phyloP scores from a whole-genome alignment of 179 eudicot genomes.

The Spergularia azorica region DNA sequence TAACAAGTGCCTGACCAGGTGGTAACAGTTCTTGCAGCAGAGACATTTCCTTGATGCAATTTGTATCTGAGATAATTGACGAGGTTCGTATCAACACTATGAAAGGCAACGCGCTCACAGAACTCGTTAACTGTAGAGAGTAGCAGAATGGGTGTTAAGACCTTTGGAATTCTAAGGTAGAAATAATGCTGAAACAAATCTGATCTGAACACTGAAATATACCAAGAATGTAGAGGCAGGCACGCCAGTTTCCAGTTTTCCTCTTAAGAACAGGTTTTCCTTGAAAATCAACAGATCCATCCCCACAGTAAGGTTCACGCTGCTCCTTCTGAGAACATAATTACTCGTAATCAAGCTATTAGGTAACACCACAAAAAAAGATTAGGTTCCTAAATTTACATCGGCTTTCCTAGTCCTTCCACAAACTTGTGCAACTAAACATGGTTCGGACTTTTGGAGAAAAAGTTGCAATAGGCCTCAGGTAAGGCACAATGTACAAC shows the following conservation, averaged over 20 bases:
- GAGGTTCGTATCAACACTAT: slow-evolving; percentile 37
- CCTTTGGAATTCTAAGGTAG: too few species aligned
- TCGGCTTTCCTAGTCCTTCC: too few species aligned
- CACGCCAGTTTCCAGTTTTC: slow-evolving; percentile 40
- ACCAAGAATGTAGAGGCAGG: slow-evolving; percentile 42
- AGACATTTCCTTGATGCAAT: slow-evolving; percentile 33
- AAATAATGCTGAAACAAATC: background rate
- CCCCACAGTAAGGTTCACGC: slow-evolving; percentile 25
- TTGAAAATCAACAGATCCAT: slow-evolving; percentile 32
- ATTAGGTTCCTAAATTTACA: too few species aligned
- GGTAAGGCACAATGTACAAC: too few species aligned
- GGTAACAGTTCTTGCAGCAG: slow-evolving; percentile 40
- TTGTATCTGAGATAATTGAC: slow-evolving; percentile 37
- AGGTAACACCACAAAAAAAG: too few species aligned
- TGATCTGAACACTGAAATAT: background rate
- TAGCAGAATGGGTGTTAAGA: background rate
- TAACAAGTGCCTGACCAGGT: slow-evolving; percentile 43
- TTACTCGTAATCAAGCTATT: too few species aligned
- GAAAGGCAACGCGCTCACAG: slow-evolving; percentile 38
- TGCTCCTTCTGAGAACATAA: slow-evolving; percentile 21
- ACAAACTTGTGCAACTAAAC: too few species aligned
- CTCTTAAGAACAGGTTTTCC: slow-evolving; percentile 38
- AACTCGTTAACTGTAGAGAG: slow-evolving; percentile 28
- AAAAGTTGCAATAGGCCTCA: too few species aligned
- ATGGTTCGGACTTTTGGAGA: too few species aligned